Evolutionary conservation across 768 basidiomycete genomes (phyloP).

Genomic region (Panaeolus papilionaceus): DNA sequence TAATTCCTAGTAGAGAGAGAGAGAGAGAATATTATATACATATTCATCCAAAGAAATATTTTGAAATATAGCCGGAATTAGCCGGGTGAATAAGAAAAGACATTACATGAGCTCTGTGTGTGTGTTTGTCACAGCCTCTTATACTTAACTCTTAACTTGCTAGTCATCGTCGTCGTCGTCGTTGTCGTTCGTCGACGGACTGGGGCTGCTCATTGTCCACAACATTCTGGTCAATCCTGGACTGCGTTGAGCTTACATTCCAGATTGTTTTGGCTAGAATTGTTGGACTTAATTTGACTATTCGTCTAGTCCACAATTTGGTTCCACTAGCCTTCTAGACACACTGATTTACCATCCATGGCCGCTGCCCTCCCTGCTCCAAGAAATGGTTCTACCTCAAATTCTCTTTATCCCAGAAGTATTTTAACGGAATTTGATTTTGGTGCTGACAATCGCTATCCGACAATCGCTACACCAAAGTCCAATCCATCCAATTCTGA

Average conservation of each 20-base stretch:
- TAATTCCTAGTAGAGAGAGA: background rate
- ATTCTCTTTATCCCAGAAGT: slow-evolving; percentile 55
- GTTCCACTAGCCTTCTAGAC: background rate
- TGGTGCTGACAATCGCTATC: slow-evolving; percentile 63
- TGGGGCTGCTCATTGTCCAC: slow-evolving; percentile 6
- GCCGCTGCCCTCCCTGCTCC: slow-evolving; percentile 56
- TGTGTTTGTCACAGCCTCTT: slow-evolving; percentile 22
- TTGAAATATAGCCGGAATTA: slow-evolving; percentile 6
- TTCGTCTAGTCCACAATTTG: background rate
- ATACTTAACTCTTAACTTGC: slow-evolving; percentile 17
- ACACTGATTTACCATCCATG: slow-evolving; percentile 38
- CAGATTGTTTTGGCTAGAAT: background rate
- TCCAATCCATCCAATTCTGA: slow-evolving; percentile 25
- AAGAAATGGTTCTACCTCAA: slow-evolving; percentile 44
- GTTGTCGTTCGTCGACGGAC: slow-evolving; percentile 6
- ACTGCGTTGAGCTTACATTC: background rate
- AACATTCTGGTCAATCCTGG: background rate
- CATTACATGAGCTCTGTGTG: slow-evolving; percentile 9
- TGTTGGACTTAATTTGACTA: slow-evolving; percentile 1
- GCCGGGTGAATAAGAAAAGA: slow-evolving; percentile 4
- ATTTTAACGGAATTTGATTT: slow-evolving; percentile 68
- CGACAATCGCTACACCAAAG: slow-evolving; percentile 34
- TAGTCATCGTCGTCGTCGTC: slow-evolving; percentile 12
- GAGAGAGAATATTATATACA: no score
- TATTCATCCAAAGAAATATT: background rate